Evolutionary conservation across 2,329 filamentous ascomycete genomes (phyloP).

Genomic region (Albophoma yamanashiensis): DNA sequence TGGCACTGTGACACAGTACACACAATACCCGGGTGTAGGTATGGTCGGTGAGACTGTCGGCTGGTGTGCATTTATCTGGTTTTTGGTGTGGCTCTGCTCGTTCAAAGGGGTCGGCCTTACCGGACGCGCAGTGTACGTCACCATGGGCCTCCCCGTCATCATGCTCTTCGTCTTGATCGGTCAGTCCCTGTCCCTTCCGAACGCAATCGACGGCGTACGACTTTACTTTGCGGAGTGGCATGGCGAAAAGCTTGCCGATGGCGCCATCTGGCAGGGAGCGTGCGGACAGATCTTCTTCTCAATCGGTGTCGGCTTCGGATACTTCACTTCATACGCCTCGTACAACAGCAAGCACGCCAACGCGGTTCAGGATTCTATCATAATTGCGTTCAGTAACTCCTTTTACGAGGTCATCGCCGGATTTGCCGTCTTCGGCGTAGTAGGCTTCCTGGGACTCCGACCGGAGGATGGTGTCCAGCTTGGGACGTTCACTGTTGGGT

Average conservation of each 20-base stretch:
- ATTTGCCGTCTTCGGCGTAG: neutral
- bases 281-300: slow-evolving; percentile 29
- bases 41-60: slow-evolving; percentile 41
- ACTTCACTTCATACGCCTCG: slow-evolving; percentile 8
- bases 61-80: slow-evolving; percentile 45
- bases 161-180: slow-evolving; percentile 41
- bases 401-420: neutral
- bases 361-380: neutral
- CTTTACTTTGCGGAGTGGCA: slow-evolving; percentile 21
- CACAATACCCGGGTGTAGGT: slow-evolving; percentile 29
- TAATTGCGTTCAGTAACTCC: neutral
- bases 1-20: slow-evolving; percentile 14
- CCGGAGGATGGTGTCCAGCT: neutral
- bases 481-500: neutral
- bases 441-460: neutral
- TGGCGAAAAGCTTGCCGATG: neutral
- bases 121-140: slow-evolving; percentile 44
- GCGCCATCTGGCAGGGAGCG: slow-evolving; percentile 38
- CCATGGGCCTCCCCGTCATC: slow-evolving; percentile 45
- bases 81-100: slow-evolving; percentile 45
- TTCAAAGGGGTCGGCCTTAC: slow-evolving; percentile 44
- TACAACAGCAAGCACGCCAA: neutral
- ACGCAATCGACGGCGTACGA: slow-evolving; percentile 36
- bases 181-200: slow-evolving; percentile 36
- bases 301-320: slow-evolving; percentile 36